A percentile compares a stretch with the other conserved stretches of the same genome.
These are phyloP conservation scores for Calendula officinalis DNA, from an alignment of 129 eudicot species.

Conservation along the genomic window DNA sequence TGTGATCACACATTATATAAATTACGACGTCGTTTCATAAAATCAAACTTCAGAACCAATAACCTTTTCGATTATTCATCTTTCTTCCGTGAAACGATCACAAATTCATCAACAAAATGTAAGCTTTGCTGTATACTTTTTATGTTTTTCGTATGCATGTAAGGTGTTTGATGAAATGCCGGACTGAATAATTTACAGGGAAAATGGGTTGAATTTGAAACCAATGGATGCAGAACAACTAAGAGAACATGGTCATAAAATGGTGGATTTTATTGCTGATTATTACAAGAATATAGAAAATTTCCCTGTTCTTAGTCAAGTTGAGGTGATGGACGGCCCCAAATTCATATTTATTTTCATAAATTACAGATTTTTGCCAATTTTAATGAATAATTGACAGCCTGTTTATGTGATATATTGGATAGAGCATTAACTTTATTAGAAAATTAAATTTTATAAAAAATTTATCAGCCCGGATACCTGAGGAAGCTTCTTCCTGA, in stretches of 20 bases:
- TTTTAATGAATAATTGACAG: not conserved
- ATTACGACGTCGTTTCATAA: no score
- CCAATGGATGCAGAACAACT: constrained; percentile 96
- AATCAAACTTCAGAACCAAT: not conserved
- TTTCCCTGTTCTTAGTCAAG: constrained; percentile 98
- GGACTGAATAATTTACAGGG: constrained; percentile 42
- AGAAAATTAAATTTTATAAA: constrained; percentile 10
- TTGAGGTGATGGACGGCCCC: constrained; percentile 48
- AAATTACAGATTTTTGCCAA: not conserved
- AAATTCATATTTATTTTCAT: not conserved
- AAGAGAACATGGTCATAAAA: constrained; percentile 82
- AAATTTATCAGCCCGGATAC: constrained; percentile 90
- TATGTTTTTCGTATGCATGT: constrained; percentile 2
- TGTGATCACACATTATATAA: constrained; percentile 5
- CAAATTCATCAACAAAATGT: constrained; percentile 21
- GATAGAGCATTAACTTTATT: not conserved
- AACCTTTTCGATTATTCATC: not conserved
- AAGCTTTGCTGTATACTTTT: not conserved
- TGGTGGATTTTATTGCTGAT: constrained; percentile 98
- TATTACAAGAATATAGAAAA: constrained; percentile 81
- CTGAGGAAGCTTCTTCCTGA: constrained; percentile 76
- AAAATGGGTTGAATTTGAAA: constrained; percentile 70
- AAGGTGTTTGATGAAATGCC: constrained; percentile 32
- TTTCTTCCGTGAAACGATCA: not conserved
- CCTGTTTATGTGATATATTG: not conserved